phyloP scores from a whole-genome alignment of 768 basidiomycete genomes.

The Suillus brevipes region DNA sequence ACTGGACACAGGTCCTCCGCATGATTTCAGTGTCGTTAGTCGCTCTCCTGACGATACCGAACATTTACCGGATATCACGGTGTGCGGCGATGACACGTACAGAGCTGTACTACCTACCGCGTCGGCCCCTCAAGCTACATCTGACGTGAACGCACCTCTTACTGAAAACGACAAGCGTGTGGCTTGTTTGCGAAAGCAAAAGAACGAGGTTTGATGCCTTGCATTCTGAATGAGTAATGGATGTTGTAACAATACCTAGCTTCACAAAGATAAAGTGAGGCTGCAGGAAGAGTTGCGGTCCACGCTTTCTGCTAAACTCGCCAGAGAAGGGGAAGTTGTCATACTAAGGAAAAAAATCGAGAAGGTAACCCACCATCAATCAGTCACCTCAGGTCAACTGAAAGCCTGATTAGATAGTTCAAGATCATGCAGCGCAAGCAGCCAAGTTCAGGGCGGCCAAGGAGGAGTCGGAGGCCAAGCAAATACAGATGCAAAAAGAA shows the following conservation, averaged over 20 bases:
- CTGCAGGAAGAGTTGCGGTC: conserved; percentile 46
- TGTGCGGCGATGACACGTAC: conserved; percentile 61
- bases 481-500: conserved; percentile 56
- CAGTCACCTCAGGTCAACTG: background rate
- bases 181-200: conserved; percentile 32
- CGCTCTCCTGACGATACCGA: conserved; percentile 42
- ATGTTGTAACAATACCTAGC: conserved; percentile 36
- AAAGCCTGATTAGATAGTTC: conserved; percentile 44
- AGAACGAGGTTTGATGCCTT: conserved; percentile 47
- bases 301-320: conserved; percentile 50
- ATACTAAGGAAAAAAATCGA: conserved; percentile 67
- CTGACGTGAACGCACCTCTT: background rate
- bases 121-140: background rate
- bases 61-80: conserved; percentile 61
- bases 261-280: conserved; percentile 49
- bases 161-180: conserved; percentile 8
- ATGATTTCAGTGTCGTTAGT: conserved; percentile 29
- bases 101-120: conserved; percentile 26
- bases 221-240: conserved; percentile 8
- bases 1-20: conserved; percentile 46
- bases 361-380: conserved; percentile 44
- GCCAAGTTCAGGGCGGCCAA: conserved; percentile 57
- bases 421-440: conserved; percentile 60
- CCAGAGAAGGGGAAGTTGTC: conserved; percentile 71
- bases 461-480: conserved; percentile 59